A percentile compares a stretch with the other conserved stretches of the same genome.
Evolutionary conservation across 2,329 filamentous ascomycete species (phyloP).

Genomic region (Pseudopithomyces chartarum): DNA sequence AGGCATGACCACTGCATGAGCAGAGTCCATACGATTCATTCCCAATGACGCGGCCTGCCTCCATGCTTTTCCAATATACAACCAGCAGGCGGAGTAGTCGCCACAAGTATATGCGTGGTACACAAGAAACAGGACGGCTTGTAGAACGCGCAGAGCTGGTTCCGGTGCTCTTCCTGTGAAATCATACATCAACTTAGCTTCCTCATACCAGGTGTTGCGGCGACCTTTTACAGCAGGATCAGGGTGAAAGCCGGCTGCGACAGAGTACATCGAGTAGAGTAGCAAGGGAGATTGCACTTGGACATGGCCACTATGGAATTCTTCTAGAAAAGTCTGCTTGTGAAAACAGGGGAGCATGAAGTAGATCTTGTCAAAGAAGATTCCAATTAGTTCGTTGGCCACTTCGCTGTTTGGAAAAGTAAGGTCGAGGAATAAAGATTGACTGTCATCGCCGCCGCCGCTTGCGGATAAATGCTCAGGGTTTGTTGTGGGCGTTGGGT

Average conservation of each 20-base stretch:
- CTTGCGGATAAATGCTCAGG: not conserved
- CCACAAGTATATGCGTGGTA: constrained; percentile 28
- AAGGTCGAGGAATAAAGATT: constrained; percentile 9
- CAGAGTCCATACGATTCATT: constrained; percentile 35
- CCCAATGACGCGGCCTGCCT: constrained; percentile 34
- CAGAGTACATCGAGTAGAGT: constrained; percentile 32
- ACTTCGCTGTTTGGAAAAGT: constrained; percentile 22
- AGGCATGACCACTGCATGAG: constrained; percentile 2
- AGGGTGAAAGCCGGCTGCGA: constrained; percentile 29
- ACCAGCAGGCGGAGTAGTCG: constrained; percentile 36
- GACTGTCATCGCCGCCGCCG: constrained; percentile 1
- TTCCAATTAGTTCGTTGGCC: constrained; percentile 23
- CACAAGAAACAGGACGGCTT: constrained; percentile 30
- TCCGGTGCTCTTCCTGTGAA: constrained; percentile 23
- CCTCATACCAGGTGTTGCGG: constrained; percentile 32
- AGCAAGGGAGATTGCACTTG: constrained; percentile 26
- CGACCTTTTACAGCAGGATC: constrained; percentile 23
- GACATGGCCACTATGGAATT: constrained; percentile 19
- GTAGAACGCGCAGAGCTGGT: constrained; percentile 28
- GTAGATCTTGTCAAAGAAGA: constrained; percentile 34
- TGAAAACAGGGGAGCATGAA: constrained; percentile 36
- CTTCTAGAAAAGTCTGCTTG: constrained; percentile 19
- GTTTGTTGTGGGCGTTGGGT: constrained; percentile 9
- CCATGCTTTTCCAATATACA: constrained; percentile 40
- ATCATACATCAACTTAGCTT: constrained; percentile 36